Conservation (phyloP, 1,139 yeast species). For the Zygosaccharomyces sapae region DNA sequence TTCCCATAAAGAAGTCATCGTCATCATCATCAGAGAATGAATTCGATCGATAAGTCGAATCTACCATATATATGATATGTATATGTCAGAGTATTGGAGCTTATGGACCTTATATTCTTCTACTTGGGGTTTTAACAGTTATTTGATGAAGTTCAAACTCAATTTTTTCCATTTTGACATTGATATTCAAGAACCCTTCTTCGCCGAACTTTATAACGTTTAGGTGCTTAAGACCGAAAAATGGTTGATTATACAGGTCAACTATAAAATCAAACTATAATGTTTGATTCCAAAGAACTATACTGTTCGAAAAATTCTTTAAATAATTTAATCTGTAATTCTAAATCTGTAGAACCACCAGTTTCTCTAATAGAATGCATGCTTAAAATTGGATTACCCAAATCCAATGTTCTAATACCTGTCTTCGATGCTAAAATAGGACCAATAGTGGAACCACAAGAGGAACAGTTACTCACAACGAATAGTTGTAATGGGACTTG, state of each 20-base stretch:
- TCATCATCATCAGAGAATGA: constrained; percentile 14
- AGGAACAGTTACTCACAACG: constrained; percentile 86
- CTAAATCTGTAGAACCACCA: constrained; percentile 76
- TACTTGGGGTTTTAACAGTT: neutral
- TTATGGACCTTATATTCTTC: neutral
- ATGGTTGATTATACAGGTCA: neutral
- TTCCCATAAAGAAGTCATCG: constrained; percentile 24
- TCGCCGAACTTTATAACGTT: neutral
- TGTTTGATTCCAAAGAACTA: constrained; percentile 22
- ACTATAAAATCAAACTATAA: constrained; percentile 15
- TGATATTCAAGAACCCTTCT: neutral
- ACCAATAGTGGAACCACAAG: constrained; percentile 97
- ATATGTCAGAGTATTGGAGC: neutral
- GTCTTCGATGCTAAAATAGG: constrained; percentile 86
- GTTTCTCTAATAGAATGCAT: constrained; percentile 97
- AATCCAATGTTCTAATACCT: constrained; percentile 84
- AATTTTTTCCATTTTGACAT: too few species aligned
- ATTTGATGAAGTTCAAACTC: neutral
- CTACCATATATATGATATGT: constrained; percentile 1
- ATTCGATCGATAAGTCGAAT: neutral
- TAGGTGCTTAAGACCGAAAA: neutral
- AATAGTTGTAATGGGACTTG: constrained; percentile 73
- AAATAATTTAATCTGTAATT: constrained; percentile 57
- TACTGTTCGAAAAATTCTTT: constrained; percentile 53
- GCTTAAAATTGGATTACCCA: constrained; percentile 90